phyloP scores from a whole-genome alignment of 139 green algal species.

The Tetradesmus lagerheimii region DNA sequence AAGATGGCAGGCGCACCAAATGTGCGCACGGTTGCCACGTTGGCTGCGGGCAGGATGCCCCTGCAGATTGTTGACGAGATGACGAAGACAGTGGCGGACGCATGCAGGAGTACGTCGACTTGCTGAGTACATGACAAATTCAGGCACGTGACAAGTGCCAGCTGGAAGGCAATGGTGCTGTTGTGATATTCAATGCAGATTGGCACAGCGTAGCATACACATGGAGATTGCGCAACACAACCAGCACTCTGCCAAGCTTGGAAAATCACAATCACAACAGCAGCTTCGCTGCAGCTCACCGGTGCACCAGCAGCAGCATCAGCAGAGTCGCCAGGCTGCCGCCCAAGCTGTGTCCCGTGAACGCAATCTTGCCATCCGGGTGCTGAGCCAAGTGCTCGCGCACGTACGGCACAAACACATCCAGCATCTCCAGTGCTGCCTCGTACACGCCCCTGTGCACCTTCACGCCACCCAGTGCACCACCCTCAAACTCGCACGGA shows the following conservation, averaged over 20 bases:
- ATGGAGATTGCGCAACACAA: background rate
- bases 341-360: constrained; percentile 92
- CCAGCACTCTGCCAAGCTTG: background rate
- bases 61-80: constrained; percentile 49
- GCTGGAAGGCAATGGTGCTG: background rate
- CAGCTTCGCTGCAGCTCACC: background rate
- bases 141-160: too few species aligned
- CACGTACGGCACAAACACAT: constrained; percentile 84
- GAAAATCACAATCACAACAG: too few species aligned
- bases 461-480: constrained; percentile 72
- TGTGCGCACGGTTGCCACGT: constrained; percentile 86
- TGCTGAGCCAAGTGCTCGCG: constrained; percentile 77
- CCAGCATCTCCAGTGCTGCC: constrained; percentile 87
- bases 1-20: constrained; percentile 95
- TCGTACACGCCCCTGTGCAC: constrained; percentile 89
- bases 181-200: background rate
- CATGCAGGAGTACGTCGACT: background rate
- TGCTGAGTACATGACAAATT: background rate
- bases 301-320: constrained; percentile 88
- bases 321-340: constrained; percentile 90
- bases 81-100: too few species aligned
- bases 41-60: constrained; percentile 69
- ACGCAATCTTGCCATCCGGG: constrained; percentile 32
- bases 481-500: constrained; percentile 94
- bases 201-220: background rate